Conservation (phyloP, 1,284 basidiomycete genomes). For the Heterobasidion annosum region DNA sequence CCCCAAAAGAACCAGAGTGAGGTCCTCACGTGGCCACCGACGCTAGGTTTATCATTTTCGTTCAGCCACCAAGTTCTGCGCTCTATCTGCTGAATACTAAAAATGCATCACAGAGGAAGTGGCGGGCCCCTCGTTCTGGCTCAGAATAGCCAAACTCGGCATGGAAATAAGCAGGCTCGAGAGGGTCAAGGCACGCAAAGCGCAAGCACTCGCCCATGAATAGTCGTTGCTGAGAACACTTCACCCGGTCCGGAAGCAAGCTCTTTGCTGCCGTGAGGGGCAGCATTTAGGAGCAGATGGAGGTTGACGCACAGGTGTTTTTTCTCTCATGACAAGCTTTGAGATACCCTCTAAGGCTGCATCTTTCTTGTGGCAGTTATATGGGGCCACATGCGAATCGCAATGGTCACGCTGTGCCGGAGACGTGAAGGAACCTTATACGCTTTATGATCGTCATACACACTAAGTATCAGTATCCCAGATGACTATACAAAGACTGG, state of each 20-base stretch:
- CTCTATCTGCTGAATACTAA: too few species aligned
- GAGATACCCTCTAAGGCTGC: too few species aligned
- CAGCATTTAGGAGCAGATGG: background rate
- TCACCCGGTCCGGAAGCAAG: background rate
- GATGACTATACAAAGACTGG: background rate
- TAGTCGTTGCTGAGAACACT: background rate
- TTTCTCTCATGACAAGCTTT: background rate
- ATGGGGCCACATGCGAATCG: too few species aligned
- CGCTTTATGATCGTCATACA: background rate
- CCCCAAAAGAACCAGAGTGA: too few species aligned
- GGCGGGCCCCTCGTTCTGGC: too few species aligned
- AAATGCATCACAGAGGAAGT: too few species aligned
- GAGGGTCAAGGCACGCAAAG: background rate
- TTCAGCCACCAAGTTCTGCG: too few species aligned
- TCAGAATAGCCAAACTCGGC: too few species aligned
- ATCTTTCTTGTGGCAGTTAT: too few species aligned
- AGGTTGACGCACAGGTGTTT: background rate
- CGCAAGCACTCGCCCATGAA: background rate
- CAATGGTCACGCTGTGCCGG: background rate
- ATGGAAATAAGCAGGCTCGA: background rate
- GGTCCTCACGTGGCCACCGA: too few species aligned
- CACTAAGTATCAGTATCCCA: background rate
- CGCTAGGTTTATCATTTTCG: too few species aligned
- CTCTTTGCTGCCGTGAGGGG: background rate
- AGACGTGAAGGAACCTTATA: background rate